A percentile compares a stretch with the other conserved stretches of the same genome.
These are phyloP conservation scores for Podaxis pistillaris DNA, from an alignment of 768 basidiomycete genomes.

Conservation along the genomic window DNA sequence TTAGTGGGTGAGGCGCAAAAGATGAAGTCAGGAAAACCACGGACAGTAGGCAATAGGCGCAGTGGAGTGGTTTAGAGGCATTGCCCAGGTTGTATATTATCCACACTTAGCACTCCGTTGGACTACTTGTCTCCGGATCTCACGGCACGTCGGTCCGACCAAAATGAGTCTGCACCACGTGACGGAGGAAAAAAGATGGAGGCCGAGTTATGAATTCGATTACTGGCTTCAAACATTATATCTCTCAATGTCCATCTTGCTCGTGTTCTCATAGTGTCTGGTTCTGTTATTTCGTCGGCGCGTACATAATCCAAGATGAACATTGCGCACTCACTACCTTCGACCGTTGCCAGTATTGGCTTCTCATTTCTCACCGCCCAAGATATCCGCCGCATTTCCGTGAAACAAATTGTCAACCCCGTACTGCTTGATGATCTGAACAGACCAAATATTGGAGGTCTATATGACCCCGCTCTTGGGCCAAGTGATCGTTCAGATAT, in stretches of 20 bases:
- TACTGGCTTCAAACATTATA: neutral
- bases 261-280: neutral
- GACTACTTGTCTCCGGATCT: too few species aligned
- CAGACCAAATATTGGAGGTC: constrained; percentile 84
- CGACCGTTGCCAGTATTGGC: constrained; percentile 78
- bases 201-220: neutral
- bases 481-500: constrained; percentile 88
- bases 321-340: constrained; percentile 85
- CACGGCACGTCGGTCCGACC: neutral
- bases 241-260: constrained; percentile 6
- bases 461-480: constrained; percentile 95
- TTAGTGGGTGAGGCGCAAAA: constrained; percentile 91
- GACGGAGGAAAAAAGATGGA: constrained; percentile 15
- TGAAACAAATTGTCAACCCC: constrained; percentile 95
- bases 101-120: too few species aligned
- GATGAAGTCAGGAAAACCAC: constrained; percentile 64
- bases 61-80: constrained; percentile 1
- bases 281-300: neutral
- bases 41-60: constrained; percentile 19
- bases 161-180: constrained; percentile 10
- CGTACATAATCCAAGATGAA: constrained; percentile 57
- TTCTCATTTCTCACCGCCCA: constrained; percentile 90
- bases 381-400: constrained; percentile 92
- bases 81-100: neutral
- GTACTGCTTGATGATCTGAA: constrained; percentile 92